These are phyloP conservation scores for Cryptococcus hybrid DNA, from an alignment of 1,284 basidiomycete genomes.

Conservation along the genomic window DNA sequence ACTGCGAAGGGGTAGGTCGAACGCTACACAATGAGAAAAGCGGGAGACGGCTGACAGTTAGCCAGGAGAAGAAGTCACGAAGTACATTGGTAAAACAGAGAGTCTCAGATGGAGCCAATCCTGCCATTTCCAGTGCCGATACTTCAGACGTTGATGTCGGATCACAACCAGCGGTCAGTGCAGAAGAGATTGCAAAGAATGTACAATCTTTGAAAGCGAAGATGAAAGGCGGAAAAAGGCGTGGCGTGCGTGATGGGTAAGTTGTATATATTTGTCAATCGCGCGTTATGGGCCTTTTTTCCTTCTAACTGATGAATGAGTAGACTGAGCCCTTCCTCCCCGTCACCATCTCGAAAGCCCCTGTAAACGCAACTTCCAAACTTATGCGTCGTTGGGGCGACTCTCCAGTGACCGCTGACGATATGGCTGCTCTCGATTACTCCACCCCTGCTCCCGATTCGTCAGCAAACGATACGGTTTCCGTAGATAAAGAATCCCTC, in stretches of 20 bases:
- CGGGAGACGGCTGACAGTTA: background rate
- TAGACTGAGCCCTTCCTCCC: too few species aligned
- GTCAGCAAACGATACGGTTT: conserved; percentile 10
- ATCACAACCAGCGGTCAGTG: conserved; percentile 44
- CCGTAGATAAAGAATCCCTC: conserved; percentile 49
- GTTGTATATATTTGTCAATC: conserved; percentile 11
- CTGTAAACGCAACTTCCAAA: conserved; percentile 60
- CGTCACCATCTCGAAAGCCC: too few species aligned
- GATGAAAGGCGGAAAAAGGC: conserved; percentile 55
- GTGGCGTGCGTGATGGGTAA: conserved; percentile 51
- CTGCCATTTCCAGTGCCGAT: conserved; percentile 53
- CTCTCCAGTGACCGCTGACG: conserved; percentile 68
- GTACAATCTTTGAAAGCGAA: conserved; percentile 86
- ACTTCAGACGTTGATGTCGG: conserved; percentile 21
- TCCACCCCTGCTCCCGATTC: conserved; percentile 54
- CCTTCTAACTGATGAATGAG: too few species aligned
- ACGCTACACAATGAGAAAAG: background rate
- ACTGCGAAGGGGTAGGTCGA: conserved; percentile 21
- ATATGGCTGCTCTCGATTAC: conserved; percentile 89
- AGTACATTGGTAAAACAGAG: background rate
- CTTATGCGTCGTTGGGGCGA: conserved; percentile 90
- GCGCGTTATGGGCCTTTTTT: too few species aligned
- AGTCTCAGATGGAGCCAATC: background rate
- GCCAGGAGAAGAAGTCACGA: background rate
- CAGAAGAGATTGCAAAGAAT: conserved; percentile 87